Conservation (phyloP, 352 stramenopile genomes). For the Peronosclerospora sorghi region DNA sequence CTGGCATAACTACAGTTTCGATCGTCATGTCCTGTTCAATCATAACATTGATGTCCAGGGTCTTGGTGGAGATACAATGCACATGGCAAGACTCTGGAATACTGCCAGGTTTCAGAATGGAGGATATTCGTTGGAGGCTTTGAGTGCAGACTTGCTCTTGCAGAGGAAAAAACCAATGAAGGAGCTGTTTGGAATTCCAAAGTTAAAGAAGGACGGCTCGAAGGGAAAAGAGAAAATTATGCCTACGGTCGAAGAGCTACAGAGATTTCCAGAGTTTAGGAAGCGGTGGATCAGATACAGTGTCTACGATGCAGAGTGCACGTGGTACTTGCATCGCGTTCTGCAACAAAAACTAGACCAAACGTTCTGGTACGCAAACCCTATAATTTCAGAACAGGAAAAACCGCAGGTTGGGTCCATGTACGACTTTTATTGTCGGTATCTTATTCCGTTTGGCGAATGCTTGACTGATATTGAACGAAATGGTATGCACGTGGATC, state of each 20-base stretch:
- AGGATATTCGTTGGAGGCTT: slow-evolving; percentile 92
- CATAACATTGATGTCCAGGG: slow-evolving; percentile 88
- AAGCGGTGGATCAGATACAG: slow-evolving; percentile 94
- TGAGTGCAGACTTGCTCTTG: slow-evolving; percentile 82
- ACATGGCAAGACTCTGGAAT: slow-evolving; percentile 95
- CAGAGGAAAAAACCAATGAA: slow-evolving; percentile 95
- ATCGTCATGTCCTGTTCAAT: slow-evolving; percentile 97
- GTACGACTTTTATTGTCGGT: slow-evolving; percentile 95
- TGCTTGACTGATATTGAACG: slow-evolving; percentile 98
- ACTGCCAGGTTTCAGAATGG: slow-evolving; percentile 69
- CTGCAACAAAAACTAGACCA: slow-evolving; percentile 85
- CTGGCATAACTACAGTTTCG: slow-evolving; percentile 99
- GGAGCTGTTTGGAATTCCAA: slow-evolving; percentile 92
- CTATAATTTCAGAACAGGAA: not conserved
- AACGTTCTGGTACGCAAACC: slow-evolving; percentile 79
- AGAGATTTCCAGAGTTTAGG: slow-evolving; percentile 80
- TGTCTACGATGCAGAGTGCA: slow-evolving; percentile 94
- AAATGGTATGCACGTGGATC: slow-evolving; percentile 85
- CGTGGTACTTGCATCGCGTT: slow-evolving; percentile 89
- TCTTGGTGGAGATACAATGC: slow-evolving; percentile 97
- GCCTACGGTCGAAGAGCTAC: slow-evolving; percentile 69
- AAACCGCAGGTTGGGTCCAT: slow-evolving; percentile 49
- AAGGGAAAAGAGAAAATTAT: slow-evolving; percentile 78
- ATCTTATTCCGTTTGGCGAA: slow-evolving; percentile 96
- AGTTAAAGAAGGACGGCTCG: slow-evolving; percentile 93